Base-by-base conservation (phyloP, 805 yeast species). In the Candida ascalaphidarum region DNA sequence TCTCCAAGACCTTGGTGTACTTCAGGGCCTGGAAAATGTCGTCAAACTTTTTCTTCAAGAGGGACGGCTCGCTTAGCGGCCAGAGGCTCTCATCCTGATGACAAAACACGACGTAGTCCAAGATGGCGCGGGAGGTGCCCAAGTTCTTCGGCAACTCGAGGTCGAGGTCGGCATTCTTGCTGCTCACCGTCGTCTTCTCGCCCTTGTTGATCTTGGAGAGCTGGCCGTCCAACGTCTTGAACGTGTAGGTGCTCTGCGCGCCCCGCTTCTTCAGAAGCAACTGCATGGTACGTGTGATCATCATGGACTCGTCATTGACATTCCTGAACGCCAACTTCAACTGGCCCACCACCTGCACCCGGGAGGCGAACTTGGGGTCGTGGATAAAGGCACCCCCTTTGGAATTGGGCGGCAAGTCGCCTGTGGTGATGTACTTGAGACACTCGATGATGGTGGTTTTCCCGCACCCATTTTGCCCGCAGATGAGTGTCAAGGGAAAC, bases 71-170 rank as follows among this genome's bases (percentile, higher is more conserved):
- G 41, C 88, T 74, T 26, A 92, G 62, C 2, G 99, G 99, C 99
- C 99, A 92, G 17, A 85, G 55, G 42, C 89, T 78, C 35, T 92
- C 99, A 46, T 92, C 99, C 51, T 92, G 99, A 47, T 92, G 99
- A 46, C 98, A 89, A 55, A 92, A 92, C 2, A 89, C 78, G 23
- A 92, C 98, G 49, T 85, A 84, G 40, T 89, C 95, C 28, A 92
- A 57, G 30, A 92, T 74, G 0, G 97, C 82, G 33, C 74, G 73
- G 0, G 95, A 81, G 1, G 88, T 95, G 5, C 98, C 99, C 31
- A 92, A 61, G 37, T 76, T 77, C 14, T 68, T 64, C 2, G 97
- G 96, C 21, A 92, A 77, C 31, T 80, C 80, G 4, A 67, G 55
- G 45, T 92, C 96, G 27, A 92, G 64, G 36, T 89, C 97, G 0